A percentile compares a stretch with the other conserved stretches of the same genome.
These are phyloP conservation scores for Kluyveromyces siamensis DNA, from an alignment of 805 yeast species.

Conservation along the genomic window DNA sequence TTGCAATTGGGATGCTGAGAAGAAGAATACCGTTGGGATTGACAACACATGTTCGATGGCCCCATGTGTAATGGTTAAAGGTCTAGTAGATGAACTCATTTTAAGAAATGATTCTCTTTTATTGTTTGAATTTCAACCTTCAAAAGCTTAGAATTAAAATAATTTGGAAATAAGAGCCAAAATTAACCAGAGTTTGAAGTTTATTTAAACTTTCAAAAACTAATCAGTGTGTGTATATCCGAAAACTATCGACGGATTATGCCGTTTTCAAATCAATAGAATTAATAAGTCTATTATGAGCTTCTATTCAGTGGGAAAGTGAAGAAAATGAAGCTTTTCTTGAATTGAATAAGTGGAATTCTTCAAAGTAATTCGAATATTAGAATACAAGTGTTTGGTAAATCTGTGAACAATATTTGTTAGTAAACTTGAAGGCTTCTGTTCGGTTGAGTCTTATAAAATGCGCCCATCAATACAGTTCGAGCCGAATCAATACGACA, in stretches of 20 bases:
- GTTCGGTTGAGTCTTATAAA: not conserved
- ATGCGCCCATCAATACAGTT: not conserved
- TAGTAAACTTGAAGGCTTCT: not conserved
- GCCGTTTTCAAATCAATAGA: not conserved
- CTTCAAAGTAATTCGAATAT: not conserved
- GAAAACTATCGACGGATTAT: not conserved
- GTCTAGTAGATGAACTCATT: constrained; percentile 47
- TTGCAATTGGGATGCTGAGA: constrained; percentile 77
- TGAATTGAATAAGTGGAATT: not conserved
- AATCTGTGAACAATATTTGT: not conserved
- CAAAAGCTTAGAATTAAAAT: no score
- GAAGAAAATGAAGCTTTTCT: not conserved
- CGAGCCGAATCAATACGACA: no score
- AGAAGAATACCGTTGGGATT: constrained; percentile 73
- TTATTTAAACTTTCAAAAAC: not conserved
- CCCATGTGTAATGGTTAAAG: constrained; percentile 78
- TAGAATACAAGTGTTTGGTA: not conserved
- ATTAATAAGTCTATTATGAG: not conserved
- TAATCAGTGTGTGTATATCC: not conserved
- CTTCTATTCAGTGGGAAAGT: not conserved
- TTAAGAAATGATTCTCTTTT: not conserved
- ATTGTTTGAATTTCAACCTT: not conserved
- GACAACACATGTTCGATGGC: constrained; percentile 79
- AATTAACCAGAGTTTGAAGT: not conserved
- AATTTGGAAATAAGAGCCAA: not conserved